Evolutionary conservation across 2,329 filamentous ascomycete species (phyloP).

Genomic region (Epichloe sibirici): DNA sequence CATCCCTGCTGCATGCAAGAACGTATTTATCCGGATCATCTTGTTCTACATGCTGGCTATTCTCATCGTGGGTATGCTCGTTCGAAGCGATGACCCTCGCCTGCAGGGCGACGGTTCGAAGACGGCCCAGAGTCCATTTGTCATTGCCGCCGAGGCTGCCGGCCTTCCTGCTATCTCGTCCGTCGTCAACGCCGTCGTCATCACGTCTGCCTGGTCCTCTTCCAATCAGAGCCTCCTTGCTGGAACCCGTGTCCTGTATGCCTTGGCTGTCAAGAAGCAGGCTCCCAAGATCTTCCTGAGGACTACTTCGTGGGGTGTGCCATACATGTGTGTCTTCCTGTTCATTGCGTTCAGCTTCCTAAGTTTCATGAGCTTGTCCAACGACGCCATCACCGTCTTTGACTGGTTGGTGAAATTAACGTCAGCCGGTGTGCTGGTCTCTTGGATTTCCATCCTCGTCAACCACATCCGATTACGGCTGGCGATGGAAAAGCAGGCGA

Average conservation of each 20-base stretch:
- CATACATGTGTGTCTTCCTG: slow-evolving; percentile 45
- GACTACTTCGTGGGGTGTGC: slow-evolving; percentile 50
- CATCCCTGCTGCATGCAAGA: slow-evolving; percentile 42
- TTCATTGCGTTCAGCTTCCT: slow-evolving; percentile 43
- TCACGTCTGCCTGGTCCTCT: slow-evolving; percentile 54
- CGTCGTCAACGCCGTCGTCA: slow-evolving; percentile 65
- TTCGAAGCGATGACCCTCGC: slow-evolving; percentile 45
- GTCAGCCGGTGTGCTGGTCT: slow-evolving; percentile 49
- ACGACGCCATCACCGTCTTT: slow-evolving; percentile 48
- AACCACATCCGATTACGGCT: slow-evolving; percentile 46
- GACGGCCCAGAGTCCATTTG: slow-evolving; percentile 45
- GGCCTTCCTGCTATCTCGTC: slow-evolving; percentile 55
- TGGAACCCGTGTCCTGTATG: slow-evolving; percentile 57
- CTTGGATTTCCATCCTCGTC: slow-evolving; percentile 47
- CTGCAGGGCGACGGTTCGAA: slow-evolving; percentile 33
- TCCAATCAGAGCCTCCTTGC: slow-evolving; percentile 51
- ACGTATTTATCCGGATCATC: slow-evolving; percentile 45
- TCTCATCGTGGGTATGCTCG: slow-evolving; percentile 57
- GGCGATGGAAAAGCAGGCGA: slow-evolving; percentile 42
- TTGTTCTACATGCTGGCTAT: slow-evolving; percentile 54
- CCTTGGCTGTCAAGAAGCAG: slow-evolving; percentile 53
- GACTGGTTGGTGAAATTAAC: slow-evolving; percentile 53
- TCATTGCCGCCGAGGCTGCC: slow-evolving; percentile 58
- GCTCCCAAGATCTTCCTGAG: slow-evolving; percentile 49
- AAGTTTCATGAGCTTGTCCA: slow-evolving; percentile 45